phyloP scores from a whole-genome alignment of 2,329 filamentous ascomycete genomes.

The Neocucurbitaria cava region DNA sequence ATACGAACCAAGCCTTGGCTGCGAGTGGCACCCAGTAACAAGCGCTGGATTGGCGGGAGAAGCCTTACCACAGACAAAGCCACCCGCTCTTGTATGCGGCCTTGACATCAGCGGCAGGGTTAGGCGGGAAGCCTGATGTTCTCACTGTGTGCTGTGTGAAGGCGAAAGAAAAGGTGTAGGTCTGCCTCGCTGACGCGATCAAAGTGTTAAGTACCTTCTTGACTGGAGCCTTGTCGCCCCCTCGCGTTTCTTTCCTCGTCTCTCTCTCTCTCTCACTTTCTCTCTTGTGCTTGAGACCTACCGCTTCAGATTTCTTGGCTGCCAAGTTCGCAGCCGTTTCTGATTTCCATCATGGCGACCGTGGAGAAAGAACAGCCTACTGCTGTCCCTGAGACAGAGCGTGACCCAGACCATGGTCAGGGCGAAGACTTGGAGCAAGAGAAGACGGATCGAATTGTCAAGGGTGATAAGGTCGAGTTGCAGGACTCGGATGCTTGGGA shows the following conservation, averaged over 20 bases:
- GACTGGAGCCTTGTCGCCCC: neutral
- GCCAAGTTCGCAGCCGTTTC: no score
- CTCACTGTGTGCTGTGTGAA: neutral
- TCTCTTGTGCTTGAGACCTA: neutral
- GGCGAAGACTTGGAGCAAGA: slow-evolving; percentile 18
- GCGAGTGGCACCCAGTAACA: slow-evolving; percentile 9
- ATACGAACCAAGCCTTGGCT: slow-evolving; percentile 21
- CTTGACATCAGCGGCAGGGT: slow-evolving; percentile 22
- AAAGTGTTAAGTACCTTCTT: neutral
- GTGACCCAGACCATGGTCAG: slow-evolving; percentile 27
- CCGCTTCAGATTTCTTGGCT: no score
- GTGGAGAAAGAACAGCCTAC: slow-evolving; percentile 15
- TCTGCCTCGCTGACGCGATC: no score
- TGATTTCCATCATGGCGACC: slow-evolving; percentile 10
- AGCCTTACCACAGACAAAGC: slow-evolving; percentile 15
- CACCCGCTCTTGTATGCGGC: slow-evolving; percentile 9
- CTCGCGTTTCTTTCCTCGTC: neutral
- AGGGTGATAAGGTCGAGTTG: slow-evolving; percentile 42
- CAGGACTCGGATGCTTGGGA: slow-evolving; percentile 52
- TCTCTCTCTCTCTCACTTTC: neutral
- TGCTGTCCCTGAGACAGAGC: slow-evolving; percentile 34
- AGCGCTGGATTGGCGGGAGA: slow-evolving; percentile 24
- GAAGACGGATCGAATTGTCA: slow-evolving; percentile 29
- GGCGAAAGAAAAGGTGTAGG: neutral
- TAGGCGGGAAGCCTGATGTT: neutral